Evolutionary conservation across 768 basidiomycete species (phyloP), one percentile per base, ranked within the genome.

Genomic region (Cyclocybe cylindracea): DNA sequence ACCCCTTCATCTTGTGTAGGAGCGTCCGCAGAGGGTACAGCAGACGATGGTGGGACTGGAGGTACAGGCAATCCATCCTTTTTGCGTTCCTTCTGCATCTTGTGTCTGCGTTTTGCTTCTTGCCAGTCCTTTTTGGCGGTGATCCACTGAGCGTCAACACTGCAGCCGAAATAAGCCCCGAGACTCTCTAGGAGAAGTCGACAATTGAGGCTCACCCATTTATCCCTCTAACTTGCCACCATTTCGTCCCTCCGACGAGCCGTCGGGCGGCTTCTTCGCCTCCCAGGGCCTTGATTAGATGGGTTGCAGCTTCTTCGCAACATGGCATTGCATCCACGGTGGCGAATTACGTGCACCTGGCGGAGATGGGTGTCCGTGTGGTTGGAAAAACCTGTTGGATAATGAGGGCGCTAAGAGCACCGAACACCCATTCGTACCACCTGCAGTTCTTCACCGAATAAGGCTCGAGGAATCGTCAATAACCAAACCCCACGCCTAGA

Each of bases 191-290:
- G 24, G 24, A 24, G 24, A 3, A 24, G 24, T 24, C 24, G 24
- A 24, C 24, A 24, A 24, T 24, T 24, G 1, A 24, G 24, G 24
- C 67, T 60, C 61, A 84, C 94, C 94, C 94, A 46, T 81, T 71
- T 41, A 93, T 65, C 14, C 89, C 87, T 38, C 95, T 85, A 33
- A 95, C 93, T 69, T 97, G 95, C 96, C 96, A 98, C 94, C 96
- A 98, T 65, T 95, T 94, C 5, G 84, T 82, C 1, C 96, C 96
- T 9, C 96, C 96, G 3, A 94, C 85, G 31, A 92, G 65, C 37
- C 78, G 78, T 56, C 83, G 80, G 43, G 79, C 82, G 10, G 81
- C 76, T 37, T 88, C 81, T 61, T 89, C 87, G n/a, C 95, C 94
- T 2, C 94, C 94, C 7, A 97, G 75, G 3, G 84, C 91, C 54